Evolutionary conservation across 2,329 filamentous ascomycete genomes (phyloP), one percentile per base, ranked within the genome.

Genomic region (Allantophomopsis lycopodina): DNA sequence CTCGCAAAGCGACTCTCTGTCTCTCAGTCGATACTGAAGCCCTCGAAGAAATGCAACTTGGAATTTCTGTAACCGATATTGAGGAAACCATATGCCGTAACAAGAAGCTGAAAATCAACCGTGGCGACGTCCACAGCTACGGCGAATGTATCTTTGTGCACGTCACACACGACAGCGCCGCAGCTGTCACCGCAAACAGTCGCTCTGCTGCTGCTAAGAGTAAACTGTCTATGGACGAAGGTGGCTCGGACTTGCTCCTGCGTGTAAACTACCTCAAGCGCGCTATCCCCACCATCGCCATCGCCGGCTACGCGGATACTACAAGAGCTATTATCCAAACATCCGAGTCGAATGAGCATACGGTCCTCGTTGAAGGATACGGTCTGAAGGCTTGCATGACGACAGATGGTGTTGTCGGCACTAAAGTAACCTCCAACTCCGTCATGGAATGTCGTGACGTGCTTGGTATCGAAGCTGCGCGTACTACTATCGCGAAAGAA

Each of bases 381-480:
- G 91, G 91, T 1, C 68, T 98, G 37, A 76, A 76, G 34, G 73
- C 76, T 21, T 95, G 88, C 63, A 93, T 98, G 80, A 94, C 79
- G 8, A 98, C 91, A 0, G 83, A 88, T 45, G 91, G 91, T 46
- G 83, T 98, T 5, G 69, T 93, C 41, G 87, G 88, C 41, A 79
- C 76, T 15, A 66, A 71, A 49, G 82, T 79, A 2, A 72, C 70
- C 7, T 80, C 82, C 45, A 98, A 98, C 65, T 86, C 79, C 53
- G 79, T 98, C 49, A 85, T 95, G 73, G 91, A 98, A 62, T 81
- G 79, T 51, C 71, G 76, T 30, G 78, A 91, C 17, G 79, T 96
- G 0, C 75, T 98, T 3, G 91, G 91, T 37, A 95, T 98, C 51
- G 91, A 98, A 65, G 91, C 91, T 1, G 91, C 91, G 3, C 78